Evolutionary conservation across 345 rosid species (phyloP).

Genomic region (Salix udensis): DNA sequence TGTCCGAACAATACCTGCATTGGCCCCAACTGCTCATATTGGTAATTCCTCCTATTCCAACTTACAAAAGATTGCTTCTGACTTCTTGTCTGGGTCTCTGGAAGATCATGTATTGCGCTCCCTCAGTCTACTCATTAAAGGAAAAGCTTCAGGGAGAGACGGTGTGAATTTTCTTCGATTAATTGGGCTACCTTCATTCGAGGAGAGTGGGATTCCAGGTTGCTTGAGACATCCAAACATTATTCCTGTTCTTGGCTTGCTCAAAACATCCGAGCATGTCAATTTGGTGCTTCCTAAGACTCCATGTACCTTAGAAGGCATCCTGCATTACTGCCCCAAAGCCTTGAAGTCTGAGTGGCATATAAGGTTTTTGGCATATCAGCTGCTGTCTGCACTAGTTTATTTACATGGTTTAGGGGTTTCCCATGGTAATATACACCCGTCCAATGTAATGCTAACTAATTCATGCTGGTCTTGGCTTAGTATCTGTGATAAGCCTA

Average conservation of each 20-base stretch:
- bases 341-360: slow-evolving; percentile 74
- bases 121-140: slow-evolving; percentile 52
- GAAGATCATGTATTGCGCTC: slow-evolving; percentile 69
- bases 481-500: slow-evolving; percentile 39
- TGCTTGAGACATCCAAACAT: slow-evolving; percentile 83
- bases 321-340: slow-evolving; percentile 71
- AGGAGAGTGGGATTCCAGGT: slow-evolving; percentile 42
- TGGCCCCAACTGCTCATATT: slow-evolving; percentile 59
- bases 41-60: slow-evolving; percentile 37
- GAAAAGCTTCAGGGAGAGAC: slow-evolving; percentile 68
- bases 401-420: slow-evolving; percentile 62
- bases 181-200: slow-evolving; percentile 59
- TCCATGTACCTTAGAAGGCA: slow-evolving; percentile 63
- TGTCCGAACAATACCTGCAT: slow-evolving; percentile 41
- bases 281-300: slow-evolving; percentile 64
- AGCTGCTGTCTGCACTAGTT: slow-evolving; percentile 68
- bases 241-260: slow-evolving; percentile 61
- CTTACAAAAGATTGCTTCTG: slow-evolving; percentile 51
- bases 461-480: slow-evolving; percentile 75
- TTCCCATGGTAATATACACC: slow-evolving; percentile 66
- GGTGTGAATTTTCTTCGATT: slow-evolving; percentile 50
- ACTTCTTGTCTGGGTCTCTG: slow-evolving; percentile 46
- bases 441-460: slow-evolving; percentile 63
- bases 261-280: slow-evolving; percentile 43
- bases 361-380: slow-evolving; percentile 59